Evolutionary conservation across 306 rosid genomes (phyloP).

Genomic region (Vigna radiata): DNA sequence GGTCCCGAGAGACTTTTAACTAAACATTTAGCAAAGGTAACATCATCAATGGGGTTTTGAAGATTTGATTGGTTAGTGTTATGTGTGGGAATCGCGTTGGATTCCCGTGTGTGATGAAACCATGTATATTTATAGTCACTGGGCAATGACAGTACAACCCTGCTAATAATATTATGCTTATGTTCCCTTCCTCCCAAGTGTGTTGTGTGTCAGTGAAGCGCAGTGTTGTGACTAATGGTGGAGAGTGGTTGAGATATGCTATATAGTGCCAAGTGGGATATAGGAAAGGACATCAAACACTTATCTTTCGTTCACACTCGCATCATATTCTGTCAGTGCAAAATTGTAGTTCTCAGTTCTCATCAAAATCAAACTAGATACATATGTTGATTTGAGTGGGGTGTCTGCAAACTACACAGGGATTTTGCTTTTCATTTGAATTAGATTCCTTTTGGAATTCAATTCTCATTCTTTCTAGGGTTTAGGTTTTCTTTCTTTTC

Average conservation of each 20-base stretch:
- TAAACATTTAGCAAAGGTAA: neutral
- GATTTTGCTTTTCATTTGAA: slow-evolving; percentile 41
- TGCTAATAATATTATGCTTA: neutral
- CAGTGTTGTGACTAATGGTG: slow-evolving; percentile 29
- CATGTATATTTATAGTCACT: slow-evolving; percentile 30
- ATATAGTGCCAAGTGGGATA: slow-evolving; percentile 42
- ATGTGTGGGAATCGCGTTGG: slow-evolving; percentile 62
- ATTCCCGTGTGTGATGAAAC: slow-evolving; percentile 47
- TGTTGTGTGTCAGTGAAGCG: slow-evolving; percentile 24
- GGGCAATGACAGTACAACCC: slow-evolving; percentile 18
- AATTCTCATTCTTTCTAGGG: slow-evolving; percentile 52
- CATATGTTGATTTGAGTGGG: slow-evolving; percentile 21
- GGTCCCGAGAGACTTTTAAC: too few relatives aligned
- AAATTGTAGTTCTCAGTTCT: slow-evolving; percentile 36
- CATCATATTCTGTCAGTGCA: slow-evolving; percentile 51
- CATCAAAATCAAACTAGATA: slow-evolving; percentile 42
- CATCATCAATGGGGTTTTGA: neutral
- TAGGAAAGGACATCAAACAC: slow-evolving; percentile 26
- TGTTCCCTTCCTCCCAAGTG: slow-evolving; percentile 27
- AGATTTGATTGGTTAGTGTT: slow-evolving; percentile 15
- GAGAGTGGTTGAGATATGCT: slow-evolving; percentile 41
- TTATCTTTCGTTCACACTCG: slow-evolving; percentile 27
- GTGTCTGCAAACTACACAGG: neutral
- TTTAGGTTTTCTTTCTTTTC: neutral
- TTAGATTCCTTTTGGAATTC: slow-evolving; percentile 60